These are phyloP conservation scores for Plasmodium sp. DNA, from an alignment of 169 alveolate genomes.

Conservation along the genomic window DNA sequence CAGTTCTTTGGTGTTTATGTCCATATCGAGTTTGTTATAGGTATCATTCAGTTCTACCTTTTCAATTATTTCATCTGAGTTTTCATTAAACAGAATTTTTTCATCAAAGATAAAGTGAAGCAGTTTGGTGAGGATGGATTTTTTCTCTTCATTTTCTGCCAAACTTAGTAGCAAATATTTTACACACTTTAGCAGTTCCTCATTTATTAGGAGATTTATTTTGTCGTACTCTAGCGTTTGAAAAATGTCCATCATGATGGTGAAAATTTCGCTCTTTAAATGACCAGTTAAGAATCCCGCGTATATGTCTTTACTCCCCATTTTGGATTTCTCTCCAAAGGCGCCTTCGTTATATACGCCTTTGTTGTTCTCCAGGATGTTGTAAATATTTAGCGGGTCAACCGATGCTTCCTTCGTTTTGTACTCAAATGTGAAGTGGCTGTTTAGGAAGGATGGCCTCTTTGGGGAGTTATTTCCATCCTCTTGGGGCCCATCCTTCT, in stretches of 20 bases:
- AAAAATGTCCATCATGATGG: conserved; percentile 39
- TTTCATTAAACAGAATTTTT: conserved; percentile 59
- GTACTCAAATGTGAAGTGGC: conserved; percentile 38
- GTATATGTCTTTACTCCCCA: conserved; percentile 29
- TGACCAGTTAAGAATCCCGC: conserved; percentile 6
- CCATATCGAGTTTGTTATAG: conserved; percentile 47
- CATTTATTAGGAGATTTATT: conserved; percentile 47
- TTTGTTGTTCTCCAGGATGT: conserved; percentile 49
- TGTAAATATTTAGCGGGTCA: conserved; percentile 67
- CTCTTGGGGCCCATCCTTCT: not conserved
- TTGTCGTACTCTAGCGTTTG: conserved; percentile 53
- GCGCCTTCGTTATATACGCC: not conserved
- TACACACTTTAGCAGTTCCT: conserved; percentile 20
- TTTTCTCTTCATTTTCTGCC: conserved; percentile 10
- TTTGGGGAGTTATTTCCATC: not conserved
- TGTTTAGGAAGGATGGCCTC: conserved; percentile 5
- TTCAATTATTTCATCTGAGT: conserved; percentile 60
- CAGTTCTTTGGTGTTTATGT: conserved; percentile 9
- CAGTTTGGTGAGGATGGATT: conserved; percentile 7
- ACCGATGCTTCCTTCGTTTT: not conserved
- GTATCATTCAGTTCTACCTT: conserved; percentile 61
- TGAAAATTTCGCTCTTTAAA: conserved; percentile 21
- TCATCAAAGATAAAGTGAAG: conserved; percentile 48
- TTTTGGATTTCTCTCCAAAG: not conserved
- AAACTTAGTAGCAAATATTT: conserved; percentile 8